Percentiles rank a stretch among this genome's conserved stretches.
These are phyloP conservation scores for Colletotrichum musicola DNA, from an alignment of 2,329 filamentous ascomycete species.

Conservation along the genomic window DNA sequence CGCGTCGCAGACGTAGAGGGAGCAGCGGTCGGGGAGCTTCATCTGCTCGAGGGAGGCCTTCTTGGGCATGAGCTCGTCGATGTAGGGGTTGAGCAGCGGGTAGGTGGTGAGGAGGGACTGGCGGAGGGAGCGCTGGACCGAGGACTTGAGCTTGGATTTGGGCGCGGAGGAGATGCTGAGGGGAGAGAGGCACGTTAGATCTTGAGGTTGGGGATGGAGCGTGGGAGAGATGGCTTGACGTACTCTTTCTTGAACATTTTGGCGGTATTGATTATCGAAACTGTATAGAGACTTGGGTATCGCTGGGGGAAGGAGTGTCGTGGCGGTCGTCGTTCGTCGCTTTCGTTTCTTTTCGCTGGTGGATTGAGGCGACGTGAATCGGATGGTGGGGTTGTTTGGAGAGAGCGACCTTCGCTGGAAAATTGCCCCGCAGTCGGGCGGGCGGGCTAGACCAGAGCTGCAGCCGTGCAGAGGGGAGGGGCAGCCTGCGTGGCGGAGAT, in stretches of 20 bases:
- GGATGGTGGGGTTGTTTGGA: slow-evolving; percentile 36
- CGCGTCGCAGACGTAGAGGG: slow-evolving; percentile 85
- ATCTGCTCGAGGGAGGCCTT: slow-evolving; percentile 91
- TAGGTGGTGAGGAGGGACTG: slow-evolving; percentile 86
- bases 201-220: neutral
- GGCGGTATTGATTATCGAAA: slow-evolving; percentile 40
- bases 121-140: slow-evolving; percentile 88
- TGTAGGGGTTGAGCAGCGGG: slow-evolving; percentile 85
- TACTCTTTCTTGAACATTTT: slow-evolving; percentile 97
- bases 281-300: slow-evolving; percentile 21
- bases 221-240: slow-evolving; percentile 47
- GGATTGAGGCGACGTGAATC: slow-evolving; percentile 23
- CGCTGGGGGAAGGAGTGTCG: slow-evolving; percentile 9
- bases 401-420: slow-evolving; percentile 40
- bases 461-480: slow-evolving; percentile 39
- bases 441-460: slow-evolving; percentile 44
- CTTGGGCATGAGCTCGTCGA: slow-evolving; percentile 95
- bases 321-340: slow-evolving; percentile 33
- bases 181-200: slow-evolving; percentile 42
- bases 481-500: neutral
- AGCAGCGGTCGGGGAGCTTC: slow-evolving; percentile 92
- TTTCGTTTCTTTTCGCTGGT: slow-evolving; percentile 31
- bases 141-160: slow-evolving; percentile 98
- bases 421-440: slow-evolving; percentile 41
- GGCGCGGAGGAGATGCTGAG: slow-evolving; percentile 79